These are phyloP conservation scores for Linnemannia elongata DNA, from an alignment of 192 early-diverging fungal species.

Conservation along the genomic window DNA sequence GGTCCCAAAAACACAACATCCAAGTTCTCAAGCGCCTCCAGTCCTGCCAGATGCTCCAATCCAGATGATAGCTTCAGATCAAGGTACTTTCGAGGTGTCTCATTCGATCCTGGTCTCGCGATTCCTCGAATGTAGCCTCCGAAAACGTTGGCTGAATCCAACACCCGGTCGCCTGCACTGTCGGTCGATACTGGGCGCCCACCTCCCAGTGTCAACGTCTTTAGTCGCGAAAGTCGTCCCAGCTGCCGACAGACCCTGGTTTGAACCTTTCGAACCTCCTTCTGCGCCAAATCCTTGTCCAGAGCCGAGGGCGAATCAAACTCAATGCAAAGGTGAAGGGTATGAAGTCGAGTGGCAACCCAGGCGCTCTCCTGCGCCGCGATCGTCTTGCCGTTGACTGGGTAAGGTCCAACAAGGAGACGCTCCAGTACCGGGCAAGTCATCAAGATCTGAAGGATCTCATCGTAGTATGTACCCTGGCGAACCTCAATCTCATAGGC, in stretches of 20 bases:
- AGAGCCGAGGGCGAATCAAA: conserved; percentile 6
- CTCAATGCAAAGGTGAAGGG: conserved; percentile 15
- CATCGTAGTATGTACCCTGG: not conserved
- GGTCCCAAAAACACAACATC: conserved; percentile 8
- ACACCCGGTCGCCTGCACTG: not conserved
- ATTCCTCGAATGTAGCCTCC: not conserved
- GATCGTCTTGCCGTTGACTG: conserved; percentile 18
- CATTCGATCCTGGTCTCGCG: not conserved
- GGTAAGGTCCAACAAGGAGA: conserved; percentile 23
- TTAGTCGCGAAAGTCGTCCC: conserved; percentile 2
- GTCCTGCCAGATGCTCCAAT: conserved; percentile 9
- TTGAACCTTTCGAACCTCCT: conserved; percentile 11
- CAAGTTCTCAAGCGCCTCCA: not conserved
- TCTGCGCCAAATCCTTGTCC: not conserved
- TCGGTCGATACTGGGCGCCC: not conserved
- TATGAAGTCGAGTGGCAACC: conserved; percentile 1
- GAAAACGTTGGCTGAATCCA: not conserved
- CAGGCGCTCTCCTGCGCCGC: not conserved
- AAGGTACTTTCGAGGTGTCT: not conserved
- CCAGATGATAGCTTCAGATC: conserved; percentile 1
- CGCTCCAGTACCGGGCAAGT: conserved; percentile 10
- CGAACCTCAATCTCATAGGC: not conserved
- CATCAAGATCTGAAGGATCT: conserved; percentile 11
- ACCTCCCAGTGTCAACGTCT: conserved; percentile 6
- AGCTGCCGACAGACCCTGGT: conserved; percentile 17